These are phyloP conservation scores for Solanum commersonii DNA, from an alignment of 257 asterid species.

Conservation along the genomic window DNA sequence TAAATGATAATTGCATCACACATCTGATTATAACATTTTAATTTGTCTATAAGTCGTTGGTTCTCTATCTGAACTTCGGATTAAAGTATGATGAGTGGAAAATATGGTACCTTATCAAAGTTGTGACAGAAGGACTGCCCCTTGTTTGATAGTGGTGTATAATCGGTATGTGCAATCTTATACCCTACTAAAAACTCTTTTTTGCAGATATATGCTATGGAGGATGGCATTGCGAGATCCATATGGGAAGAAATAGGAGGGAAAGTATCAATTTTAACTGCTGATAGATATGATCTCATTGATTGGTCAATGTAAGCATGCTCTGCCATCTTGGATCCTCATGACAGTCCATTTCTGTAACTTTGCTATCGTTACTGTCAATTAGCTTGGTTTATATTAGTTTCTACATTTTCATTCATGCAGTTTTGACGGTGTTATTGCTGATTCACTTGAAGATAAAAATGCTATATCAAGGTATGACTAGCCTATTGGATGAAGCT, in stretches of 20 bases:
- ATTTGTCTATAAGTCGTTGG: neutral
- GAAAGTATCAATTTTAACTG: constrained; percentile 58
- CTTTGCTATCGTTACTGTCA: neutral
- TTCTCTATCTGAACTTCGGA: neutral
- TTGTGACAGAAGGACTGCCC: neutral
- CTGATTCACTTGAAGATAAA: constrained; percentile 80
- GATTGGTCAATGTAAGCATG: constrained; percentile 87
- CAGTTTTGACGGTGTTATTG: constrained; percentile 88
- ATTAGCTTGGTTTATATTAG: neutral
- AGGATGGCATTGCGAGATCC: constrained; percentile 60
- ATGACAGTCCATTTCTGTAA: neutral
- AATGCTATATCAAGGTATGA: constrained; percentile 64
- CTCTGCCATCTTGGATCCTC: constrained; percentile 13
- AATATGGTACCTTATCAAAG: neutral
- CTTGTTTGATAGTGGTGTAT: neutral
- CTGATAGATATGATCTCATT: constrained; percentile 60
- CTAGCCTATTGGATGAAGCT: neutral
- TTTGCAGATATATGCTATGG: constrained; percentile 62
- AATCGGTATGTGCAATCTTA: neutral
- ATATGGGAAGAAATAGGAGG: constrained; percentile 81
- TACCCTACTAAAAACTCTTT: constrained; percentile 1
- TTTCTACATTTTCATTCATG: constrained; percentile 22
- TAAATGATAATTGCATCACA: neutral
- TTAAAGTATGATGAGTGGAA: neutral
- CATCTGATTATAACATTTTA: neutral